Base-by-base conservation (phyloP, 2,329 filamentous ascomycete genomes). In the Sclerotinia subarctica region DNA sequence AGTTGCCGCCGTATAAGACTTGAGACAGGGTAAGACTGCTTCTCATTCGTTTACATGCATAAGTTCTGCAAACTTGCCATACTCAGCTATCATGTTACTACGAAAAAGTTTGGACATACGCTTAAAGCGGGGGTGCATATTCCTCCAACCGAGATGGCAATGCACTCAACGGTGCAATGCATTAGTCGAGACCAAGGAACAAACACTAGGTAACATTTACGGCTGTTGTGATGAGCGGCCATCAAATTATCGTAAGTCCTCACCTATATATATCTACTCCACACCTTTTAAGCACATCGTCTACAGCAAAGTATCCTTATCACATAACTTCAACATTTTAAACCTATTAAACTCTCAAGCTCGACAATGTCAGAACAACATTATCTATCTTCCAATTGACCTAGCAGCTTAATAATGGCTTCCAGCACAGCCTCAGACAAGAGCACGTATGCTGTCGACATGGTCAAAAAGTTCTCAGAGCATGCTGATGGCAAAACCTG, bases 401-500 rank as follows among this genome's bases (percentile, higher is more conserved):
- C 32, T n/a, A 35, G 44, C 26, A 3, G n/a, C 7, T 46, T 24
- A 1, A 32, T 11, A 11, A 60, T 60, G 57, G 11, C 42, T 4
- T n/a, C 19, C 6, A 47, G 10, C 44, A 5, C 32, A 47, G 17
- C 19, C 19, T 13, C 26, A 26, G n/a, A 47, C 6, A 60, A 47
- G 26, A 32, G 42, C 42, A 47, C 57, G 4, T 60, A 47, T 60
- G 57, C 57, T 19, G 42, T 60, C n/a, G 26, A 60, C 21, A 60
- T 32, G 19, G 42, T 32, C 6, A 47, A 47, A 17, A 29, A 2
- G 19, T 47, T 60, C 44, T 60, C 57, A 13, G 13, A 60, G 10
- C 26, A 60, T n/a, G 57, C 57, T n/a, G 26, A 60, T 32, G 57
- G 57, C 6, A 60, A 60, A 47, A 60, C 42, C 26, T 60, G 57